Conservation (phyloP, 2,329 filamentous ascomycete genomes). For the Trichoderma breve region DNA sequence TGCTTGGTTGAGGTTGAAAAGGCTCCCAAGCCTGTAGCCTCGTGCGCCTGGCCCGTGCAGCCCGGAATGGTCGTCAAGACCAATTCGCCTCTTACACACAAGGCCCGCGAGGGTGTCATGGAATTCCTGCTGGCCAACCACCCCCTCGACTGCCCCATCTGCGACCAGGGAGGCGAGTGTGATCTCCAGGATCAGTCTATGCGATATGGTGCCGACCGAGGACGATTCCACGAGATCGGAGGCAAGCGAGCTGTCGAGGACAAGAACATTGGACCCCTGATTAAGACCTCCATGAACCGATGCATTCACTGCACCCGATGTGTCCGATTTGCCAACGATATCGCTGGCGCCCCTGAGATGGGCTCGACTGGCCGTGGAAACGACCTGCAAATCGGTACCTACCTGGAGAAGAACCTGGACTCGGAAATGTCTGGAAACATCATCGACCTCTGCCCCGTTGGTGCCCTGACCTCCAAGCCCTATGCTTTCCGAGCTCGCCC, state of each 20-base stretch:
- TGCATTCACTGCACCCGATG: constrained; percentile 99
- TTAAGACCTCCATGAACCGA: constrained; percentile 99
- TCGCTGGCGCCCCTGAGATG: constrained; percentile 92
- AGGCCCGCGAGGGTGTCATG: constrained; percentile 98
- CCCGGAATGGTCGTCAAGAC: constrained; percentile 99
- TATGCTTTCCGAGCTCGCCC: constrained; percentile 96
- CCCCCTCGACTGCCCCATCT: constrained; percentile 93
- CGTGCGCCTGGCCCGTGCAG: constrained; percentile 97
- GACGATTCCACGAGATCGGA: constrained; percentile 90
- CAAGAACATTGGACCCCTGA: constrained; percentile 96
- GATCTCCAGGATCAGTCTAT: constrained; percentile 99
- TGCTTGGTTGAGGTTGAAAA: constrained; percentile 97
- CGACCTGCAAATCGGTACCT: constrained; percentile 96
- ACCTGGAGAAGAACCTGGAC: constrained; percentile 90
- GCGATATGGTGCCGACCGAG: constrained; percentile 94
- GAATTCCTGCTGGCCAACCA: constrained; percentile 97
- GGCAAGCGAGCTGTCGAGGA: constrained; percentile 98
- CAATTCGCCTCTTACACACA: constrained; percentile 92
- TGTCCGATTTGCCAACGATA: constrained; percentile 95
- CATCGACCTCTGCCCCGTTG: constrained; percentile 96
- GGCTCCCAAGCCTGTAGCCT: constrained; percentile 94
- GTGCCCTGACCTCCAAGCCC: constrained; percentile 93
- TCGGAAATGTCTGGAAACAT: constrained; percentile 96
- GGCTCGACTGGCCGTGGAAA: constrained; percentile 94
- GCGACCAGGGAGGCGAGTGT: constrained; percentile 98